Percentiles rank a stretch among this genome's conserved stretches.
Evolutionary conservation across 164 flowering plant species (phyloP).

Genomic region (Magnolia kwangsiensis): DNA sequence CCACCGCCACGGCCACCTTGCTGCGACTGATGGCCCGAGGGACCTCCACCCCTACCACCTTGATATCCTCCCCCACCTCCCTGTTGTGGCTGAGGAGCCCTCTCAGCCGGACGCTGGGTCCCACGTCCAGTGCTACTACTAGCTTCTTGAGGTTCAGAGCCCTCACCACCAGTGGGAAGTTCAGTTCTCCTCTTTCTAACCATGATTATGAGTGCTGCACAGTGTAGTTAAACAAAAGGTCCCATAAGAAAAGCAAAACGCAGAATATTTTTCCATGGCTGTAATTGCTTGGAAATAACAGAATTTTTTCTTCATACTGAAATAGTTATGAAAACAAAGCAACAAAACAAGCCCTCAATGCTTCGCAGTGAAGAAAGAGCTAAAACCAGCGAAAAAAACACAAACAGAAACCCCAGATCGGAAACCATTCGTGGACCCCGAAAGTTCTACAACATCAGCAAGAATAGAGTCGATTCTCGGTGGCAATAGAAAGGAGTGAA

Average conservation of each 20-base stretch:
- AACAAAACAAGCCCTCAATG: not conserved
- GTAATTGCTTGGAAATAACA: not conserved
- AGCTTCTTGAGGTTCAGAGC: slow-evolving; percentile 53
- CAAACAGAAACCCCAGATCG: too few species aligned
- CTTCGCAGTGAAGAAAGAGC: too few species aligned
- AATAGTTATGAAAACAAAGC: not conserved
- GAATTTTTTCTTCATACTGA: not conserved
- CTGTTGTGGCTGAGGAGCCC: slow-evolving; percentile 25
- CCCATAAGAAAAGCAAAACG: not conserved
- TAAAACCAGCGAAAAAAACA: too few species aligned
- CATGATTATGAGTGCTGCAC: slow-evolving; percentile 33
- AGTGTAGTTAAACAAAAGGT: not conserved
- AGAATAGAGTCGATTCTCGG: too few species aligned
- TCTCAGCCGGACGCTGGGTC: slow-evolving; percentile 38
- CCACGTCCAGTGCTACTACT: slow-evolving; percentile 43
- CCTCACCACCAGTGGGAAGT: slow-evolving; percentile 34
- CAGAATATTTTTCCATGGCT: not conserved
- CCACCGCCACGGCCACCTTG: slow-evolving; percentile 20
- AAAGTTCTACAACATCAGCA: too few species aligned
- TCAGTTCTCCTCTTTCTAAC: slow-evolving; percentile 66
- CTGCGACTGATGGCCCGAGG: slow-evolving; percentile 8
- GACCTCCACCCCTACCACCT: slow-evolving; percentile 19
- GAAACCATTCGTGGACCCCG: too few species aligned
- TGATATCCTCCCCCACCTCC: slow-evolving; percentile 27
- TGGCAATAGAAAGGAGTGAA: too few species aligned